Evolutionary conservation across 345 rosid species (phyloP).

Genomic region (Ceriops tagal): DNA sequence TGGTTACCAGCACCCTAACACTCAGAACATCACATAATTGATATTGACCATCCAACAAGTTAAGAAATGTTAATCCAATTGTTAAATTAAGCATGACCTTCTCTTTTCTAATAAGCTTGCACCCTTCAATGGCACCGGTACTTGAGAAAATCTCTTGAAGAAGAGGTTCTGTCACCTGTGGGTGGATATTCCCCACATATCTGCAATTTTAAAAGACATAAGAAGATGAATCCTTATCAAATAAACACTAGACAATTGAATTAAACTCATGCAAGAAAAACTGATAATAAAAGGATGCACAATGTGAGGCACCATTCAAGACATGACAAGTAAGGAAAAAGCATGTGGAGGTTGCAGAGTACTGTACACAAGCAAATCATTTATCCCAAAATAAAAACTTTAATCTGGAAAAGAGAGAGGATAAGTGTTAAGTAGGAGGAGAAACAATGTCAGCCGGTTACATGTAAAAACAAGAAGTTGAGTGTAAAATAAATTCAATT

Average conservation of each 20-base stretch:
- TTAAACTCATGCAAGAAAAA: neutral
- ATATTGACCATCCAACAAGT: neutral
- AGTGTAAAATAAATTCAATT: neutral
- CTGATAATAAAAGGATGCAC: neutral
- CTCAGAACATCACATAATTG: neutral
- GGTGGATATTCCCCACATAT: conserved; percentile 33
- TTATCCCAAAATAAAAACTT: neutral
- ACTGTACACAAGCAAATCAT: neutral
- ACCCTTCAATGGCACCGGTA: conserved; percentile 29
- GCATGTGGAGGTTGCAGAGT: neutral
- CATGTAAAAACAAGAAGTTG: neutral
- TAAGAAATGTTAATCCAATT: neutral
- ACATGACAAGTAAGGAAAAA: neutral
- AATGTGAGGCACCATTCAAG: neutral
- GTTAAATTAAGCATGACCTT: conserved; percentile 21
- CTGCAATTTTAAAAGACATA: conserved; percentile 15
- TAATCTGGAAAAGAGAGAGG: neutral
- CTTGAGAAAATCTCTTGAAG: conserved; percentile 28
- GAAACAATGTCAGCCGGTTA: neutral
- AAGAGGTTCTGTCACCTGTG: conserved; percentile 29
- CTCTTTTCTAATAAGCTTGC: conserved; percentile 30
- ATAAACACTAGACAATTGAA: neutral
- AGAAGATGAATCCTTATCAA: no score
- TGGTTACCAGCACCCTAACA: neutral
- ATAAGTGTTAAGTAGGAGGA: neutral